These are phyloP conservation scores for Fusarium anguioides DNA, from an alignment of 2,329 filamentous ascomycete genomes.

Conservation along the genomic window DNA sequence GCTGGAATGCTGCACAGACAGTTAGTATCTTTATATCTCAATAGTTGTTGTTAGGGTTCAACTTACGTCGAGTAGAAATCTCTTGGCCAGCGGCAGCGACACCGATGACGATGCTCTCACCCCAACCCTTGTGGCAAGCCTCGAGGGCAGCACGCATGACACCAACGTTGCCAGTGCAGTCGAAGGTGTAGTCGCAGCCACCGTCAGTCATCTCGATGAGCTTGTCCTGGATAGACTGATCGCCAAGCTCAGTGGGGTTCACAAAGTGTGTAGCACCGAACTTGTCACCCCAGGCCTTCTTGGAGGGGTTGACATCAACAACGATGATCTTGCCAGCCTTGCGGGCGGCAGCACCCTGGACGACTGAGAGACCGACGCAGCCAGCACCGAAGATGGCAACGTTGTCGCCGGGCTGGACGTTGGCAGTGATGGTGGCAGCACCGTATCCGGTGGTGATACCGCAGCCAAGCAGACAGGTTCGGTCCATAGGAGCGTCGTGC, in stretches of 20 bases:
- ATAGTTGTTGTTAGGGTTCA: background rate
- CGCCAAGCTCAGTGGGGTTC: constrained; percentile 84
- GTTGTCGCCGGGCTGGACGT: constrained; percentile 88
- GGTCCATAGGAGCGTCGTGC: constrained; percentile 91
- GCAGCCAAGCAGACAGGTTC: constrained; percentile 94
- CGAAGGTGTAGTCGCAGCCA: constrained; percentile 98
- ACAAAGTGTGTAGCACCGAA: constrained; percentile 98
- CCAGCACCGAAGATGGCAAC: constrained; percentile 95
- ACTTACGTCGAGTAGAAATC: constrained; percentile 91
- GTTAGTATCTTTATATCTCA: constrained; percentile 33
- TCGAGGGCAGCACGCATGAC: constrained; percentile 97
- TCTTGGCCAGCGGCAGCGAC: constrained; percentile 97
- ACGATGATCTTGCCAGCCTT: constrained; percentile 82
- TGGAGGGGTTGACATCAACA: constrained; percentile 81
- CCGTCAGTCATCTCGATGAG: constrained; percentile 98
- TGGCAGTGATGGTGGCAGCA: constrained; percentile 91
- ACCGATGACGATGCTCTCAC: constrained; percentile 96
- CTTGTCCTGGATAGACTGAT: constrained; percentile 88
- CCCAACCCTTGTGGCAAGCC: constrained; percentile 99
- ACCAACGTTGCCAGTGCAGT: constrained; percentile 96
- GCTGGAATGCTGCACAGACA: constrained; percentile 82
- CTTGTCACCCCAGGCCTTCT: constrained; percentile 92
- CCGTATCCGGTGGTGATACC: constrained; percentile 99
- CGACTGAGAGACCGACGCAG: constrained; percentile 93
- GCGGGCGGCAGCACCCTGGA: constrained; percentile 91